Conservation (phyloP, 768 basidiomycete species). For the Lactifluus echinatus region DNA sequence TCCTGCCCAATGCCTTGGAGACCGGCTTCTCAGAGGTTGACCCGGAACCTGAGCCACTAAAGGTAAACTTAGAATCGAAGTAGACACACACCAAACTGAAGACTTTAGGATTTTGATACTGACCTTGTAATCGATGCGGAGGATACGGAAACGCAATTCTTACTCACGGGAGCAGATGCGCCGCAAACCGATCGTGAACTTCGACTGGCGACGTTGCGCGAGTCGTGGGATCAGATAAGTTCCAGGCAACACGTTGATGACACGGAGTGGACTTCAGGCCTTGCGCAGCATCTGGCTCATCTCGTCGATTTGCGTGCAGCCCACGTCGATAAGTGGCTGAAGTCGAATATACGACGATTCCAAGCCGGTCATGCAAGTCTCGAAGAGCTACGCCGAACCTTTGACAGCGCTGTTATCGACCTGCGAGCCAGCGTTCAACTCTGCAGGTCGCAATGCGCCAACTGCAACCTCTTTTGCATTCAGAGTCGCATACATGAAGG, state of each 20-base stretch:
- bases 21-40: slow-evolving; percentile 40
- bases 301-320: slow-evolving; percentile 37
- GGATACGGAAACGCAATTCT: slow-evolving; percentile 32
- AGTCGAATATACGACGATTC: slow-evolving; percentile 41
- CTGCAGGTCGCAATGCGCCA: slow-evolving; percentile 39
- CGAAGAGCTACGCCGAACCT: slow-evolving; percentile 36
- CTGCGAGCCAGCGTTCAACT: slow-evolving; percentile 39
- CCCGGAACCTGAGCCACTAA: slow-evolving; percentile 41
- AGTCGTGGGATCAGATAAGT: slow-evolving; percentile 28
- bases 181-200: slow-evolving; percentile 24
- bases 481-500: slow-evolving; percentile 38
- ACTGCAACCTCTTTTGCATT: slow-evolving; percentile 44
- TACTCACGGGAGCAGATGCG: slow-evolving; percentile 22
- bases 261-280: slow-evolving; percentile 32
- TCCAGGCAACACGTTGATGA: slow-evolving; percentile 33
- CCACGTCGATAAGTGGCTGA: slow-evolving; percentile 45
- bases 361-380: slow-evolving; percentile 36
- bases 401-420: slow-evolving; percentile 38
- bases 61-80: slow-evolving; percentile 29
- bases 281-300: slow-evolving; percentile 33
- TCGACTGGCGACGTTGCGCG: slow-evolving; percentile 22
- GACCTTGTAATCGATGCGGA: slow-evolving; percentile 32
- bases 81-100: not conserved
- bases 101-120: slow-evolving; percentile 44
- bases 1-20: slow-evolving; percentile 40